Percentiles rank a stretch among this genome's conserved stretches.
Conservation (phyloP, 139 green algal genomes). For the Coccomyxa sp. region DNA sequence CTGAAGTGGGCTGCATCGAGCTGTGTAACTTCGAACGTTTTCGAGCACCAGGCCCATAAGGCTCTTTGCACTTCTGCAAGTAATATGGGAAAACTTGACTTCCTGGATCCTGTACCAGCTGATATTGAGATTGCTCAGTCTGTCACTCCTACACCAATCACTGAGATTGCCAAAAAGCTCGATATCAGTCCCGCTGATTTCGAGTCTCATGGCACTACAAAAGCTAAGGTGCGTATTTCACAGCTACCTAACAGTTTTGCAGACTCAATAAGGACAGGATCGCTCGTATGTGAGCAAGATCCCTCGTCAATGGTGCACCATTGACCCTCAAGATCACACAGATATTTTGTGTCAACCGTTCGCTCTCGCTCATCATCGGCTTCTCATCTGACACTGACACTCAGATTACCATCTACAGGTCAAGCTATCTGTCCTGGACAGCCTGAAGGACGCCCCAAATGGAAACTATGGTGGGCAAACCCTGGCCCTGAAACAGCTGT, state of each 20-base stretch:
- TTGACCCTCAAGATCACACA: not conserved
- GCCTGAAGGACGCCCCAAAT: conserved; percentile 36
- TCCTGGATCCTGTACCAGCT: conserved; percentile 56
- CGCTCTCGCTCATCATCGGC: too few species aligned
- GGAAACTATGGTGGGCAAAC: conserved; percentile 73
- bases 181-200: conserved; percentile 71
- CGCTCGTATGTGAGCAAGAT: not conserved
- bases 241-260: not conserved
- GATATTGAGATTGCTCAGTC: conserved; percentile 89
- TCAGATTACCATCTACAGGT: not conserved
- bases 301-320: not conserved
- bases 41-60: too few species aligned
- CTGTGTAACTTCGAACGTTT: too few species aligned
- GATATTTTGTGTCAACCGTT: not conserved
- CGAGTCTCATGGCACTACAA: conserved; percentile 77
- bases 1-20: too few species aligned
- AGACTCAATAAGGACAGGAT: not conserved
- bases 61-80: not conserved
- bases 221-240: conserved; percentile 79
- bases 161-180: conserved; percentile 66
- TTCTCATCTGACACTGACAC: not conserved
- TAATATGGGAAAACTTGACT: not conserved
- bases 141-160: conserved; percentile 45
- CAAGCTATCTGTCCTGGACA: conserved; percentile 53
- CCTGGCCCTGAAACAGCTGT: not conserved